Evolutionary conservation across 1,284 basidiomycete genomes (phyloP), one percentile per base, ranked within the genome.

Genomic region (Sanguinoderma infundibulare): DNA sequence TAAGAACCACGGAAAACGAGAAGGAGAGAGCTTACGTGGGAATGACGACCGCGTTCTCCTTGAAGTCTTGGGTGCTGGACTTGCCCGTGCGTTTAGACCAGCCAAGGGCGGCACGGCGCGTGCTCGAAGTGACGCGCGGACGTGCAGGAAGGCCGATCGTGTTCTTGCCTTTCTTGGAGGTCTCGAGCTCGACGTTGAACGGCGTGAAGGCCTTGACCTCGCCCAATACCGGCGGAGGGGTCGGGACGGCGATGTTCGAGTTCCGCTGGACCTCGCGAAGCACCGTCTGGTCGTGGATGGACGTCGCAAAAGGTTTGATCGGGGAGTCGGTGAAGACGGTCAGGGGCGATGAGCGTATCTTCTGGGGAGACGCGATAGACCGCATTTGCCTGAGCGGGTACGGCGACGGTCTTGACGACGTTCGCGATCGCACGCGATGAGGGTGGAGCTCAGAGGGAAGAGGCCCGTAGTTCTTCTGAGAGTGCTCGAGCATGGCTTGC

Each of bases 401-500:
- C 0, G 91, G 91, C 2, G 88, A 89, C 0, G 87, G 79, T 26
- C 91, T 79, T 40, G 91, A 92, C 24, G 82, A 81, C 0, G 85
- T 90, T 22, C 89, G 82, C 3, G 88, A 88, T 40, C 89, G 83
- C 46, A 82, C 74, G 32, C 87, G 84, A 60, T 79, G 83, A 35
- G 79, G 79, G 8, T 84, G 83, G 34, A 91, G 79, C 56, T 91
- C 89, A 0, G 84, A 85, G 0, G 91, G 86, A 14, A 93, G 81
- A 14, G 88, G 87, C 0, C 83, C 83, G 58, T 84, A 93, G 57
- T 79, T 88, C 73, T 89, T 81, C 50, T 89, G 77, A 0, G 91
- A 92, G 54, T 92, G 85, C 59, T 91, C 83, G 1, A 93, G 78
- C 59, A 94, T 75, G 0, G 87, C 89, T 65, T 84, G 82, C 86